These are phyloP conservation scores for Saposhnikovia divaricata DNA, from an alignment of 129 eudicot genomes.

Conservation along the genomic window DNA sequence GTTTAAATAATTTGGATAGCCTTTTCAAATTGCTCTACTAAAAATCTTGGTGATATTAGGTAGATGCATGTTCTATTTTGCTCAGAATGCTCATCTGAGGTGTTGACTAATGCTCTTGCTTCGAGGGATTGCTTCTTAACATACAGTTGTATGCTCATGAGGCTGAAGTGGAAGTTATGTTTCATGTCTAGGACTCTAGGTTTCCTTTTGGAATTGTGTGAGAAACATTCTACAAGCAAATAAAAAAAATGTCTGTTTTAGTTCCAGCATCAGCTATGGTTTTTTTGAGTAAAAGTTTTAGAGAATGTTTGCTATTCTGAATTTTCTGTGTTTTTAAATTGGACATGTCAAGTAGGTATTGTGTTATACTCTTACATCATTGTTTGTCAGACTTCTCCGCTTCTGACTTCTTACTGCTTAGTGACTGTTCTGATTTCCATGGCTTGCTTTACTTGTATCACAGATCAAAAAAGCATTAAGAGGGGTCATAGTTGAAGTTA, in stretches of 20 bases:
- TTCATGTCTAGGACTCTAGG: background rate
- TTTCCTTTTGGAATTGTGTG: background rate
- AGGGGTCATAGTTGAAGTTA: slow-evolving; percentile 82
- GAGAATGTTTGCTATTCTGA: background rate
- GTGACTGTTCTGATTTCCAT: background rate
- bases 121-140: background rate
- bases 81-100: background rate
- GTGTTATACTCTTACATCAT: background rate
- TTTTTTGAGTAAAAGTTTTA: background rate
- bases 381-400: background rate
- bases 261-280: background rate
- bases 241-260: background rate
- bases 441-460: background rate
- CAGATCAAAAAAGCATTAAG: slow-evolving; percentile 78
- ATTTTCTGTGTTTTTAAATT: background rate
- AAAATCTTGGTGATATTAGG: too few species aligned
- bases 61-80: too few species aligned
- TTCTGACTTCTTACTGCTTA: background rate
- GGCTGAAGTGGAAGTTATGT: background rate
- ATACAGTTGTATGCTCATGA: background rate
- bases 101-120: background rate
- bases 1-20: background rate
- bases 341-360: background rate
- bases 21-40: background rate
- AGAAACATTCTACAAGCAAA: background rate